These are phyloP conservation scores for Dinochytrium kinnereticum DNA, from an alignment of 371 early-diverging fungal species.

Conservation along the genomic window DNA sequence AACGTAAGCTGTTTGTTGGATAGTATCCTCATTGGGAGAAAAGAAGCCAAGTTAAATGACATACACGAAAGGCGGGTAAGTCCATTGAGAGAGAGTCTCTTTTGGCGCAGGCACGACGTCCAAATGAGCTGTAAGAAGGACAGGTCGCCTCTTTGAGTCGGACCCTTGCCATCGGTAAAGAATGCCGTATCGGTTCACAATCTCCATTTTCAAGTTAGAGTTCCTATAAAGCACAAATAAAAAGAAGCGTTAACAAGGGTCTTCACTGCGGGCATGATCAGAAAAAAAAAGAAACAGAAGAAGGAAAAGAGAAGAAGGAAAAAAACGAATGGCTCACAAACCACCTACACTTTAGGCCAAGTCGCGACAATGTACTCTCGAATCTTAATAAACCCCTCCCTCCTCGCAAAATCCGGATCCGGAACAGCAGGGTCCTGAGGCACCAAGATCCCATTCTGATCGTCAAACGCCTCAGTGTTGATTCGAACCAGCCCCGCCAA, in stretches of 20 bases:
- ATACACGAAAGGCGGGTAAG: slow-evolving; percentile 45
- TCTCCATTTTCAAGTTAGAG: slow-evolving; percentile 27
- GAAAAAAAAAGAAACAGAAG: neutral
- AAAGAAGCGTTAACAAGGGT: neutral
- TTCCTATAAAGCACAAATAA: slow-evolving; percentile 14
- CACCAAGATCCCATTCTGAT: slow-evolving; percentile 16
- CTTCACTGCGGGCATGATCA: neutral
- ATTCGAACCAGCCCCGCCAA: slow-evolving; percentile 29
- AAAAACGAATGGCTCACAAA: neutral
- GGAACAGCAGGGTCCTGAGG: slow-evolving; percentile 9
- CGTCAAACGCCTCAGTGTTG: slow-evolving; percentile 25
- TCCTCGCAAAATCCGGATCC: slow-evolving; percentile 17
- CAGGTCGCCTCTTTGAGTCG: slow-evolving; percentile 25
- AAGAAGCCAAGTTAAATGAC: neutral
- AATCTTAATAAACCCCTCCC: slow-evolving; percentile 7
- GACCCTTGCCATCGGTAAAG: slow-evolving; percentile 50
- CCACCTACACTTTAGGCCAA: neutral
- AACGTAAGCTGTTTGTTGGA: neutral
- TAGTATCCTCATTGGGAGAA: neutral
- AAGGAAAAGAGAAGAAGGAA: neutral
- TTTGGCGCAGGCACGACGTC: slow-evolving; percentile 49
- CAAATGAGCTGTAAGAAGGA: slow-evolving; percentile 45
- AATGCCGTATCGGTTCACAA: slow-evolving; percentile 45
- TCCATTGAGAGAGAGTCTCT: slow-evolving; percentile 41
- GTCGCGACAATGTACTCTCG: slow-evolving; percentile 20